Conservation (phyloP, 306 rosid genomes). For the Vigna radiata region DNA sequence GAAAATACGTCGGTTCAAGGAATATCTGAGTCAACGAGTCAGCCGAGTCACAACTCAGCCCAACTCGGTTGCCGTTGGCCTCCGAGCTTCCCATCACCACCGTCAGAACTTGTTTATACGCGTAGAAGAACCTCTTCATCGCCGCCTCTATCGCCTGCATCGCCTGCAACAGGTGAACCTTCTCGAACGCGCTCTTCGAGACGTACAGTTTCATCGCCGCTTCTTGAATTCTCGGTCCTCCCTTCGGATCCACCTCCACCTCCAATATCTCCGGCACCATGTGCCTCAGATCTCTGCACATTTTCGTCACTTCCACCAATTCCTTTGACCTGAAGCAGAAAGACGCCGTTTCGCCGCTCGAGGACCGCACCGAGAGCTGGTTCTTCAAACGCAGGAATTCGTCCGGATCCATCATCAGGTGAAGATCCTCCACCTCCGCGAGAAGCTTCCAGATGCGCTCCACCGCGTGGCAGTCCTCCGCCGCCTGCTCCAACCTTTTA, state of each 20-base stretch:
- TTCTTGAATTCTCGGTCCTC: conserved; percentile 91
- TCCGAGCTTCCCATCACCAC: conserved; percentile 82
- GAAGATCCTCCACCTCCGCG: conserved; percentile 71
- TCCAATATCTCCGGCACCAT: conserved; percentile 72
- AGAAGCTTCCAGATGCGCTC: conserved; percentile 92
- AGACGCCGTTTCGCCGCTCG: conserved; percentile 55
- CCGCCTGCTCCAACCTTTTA: conserved; percentile 53
- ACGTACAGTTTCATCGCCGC: conserved; percentile 85
- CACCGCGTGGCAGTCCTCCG: conserved; percentile 65
- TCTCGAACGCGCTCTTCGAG: conserved; percentile 56
- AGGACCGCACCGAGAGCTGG: conserved; percentile 54
- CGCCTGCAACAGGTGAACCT: conserved; percentile 75
- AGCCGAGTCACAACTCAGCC: conserved; percentile 55
- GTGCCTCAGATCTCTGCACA: conserved; percentile 75
- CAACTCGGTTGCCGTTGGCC: conserved; percentile 78
- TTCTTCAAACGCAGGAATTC: conserved; percentile 75
- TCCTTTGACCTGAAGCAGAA: conserved; percentile 78
- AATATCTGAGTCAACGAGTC: conserved; percentile 83
- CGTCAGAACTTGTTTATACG: conserved; percentile 77
- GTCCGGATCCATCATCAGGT: conserved; percentile 85
- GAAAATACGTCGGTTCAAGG: conserved; percentile 85
- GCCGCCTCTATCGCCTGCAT: conserved; percentile 80
- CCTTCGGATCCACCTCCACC: conserved; percentile 83
- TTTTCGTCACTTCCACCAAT: conserved; percentile 65
- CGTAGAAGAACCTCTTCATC: conserved; percentile 76